These are phyloP conservation scores for Sequoia sempervirens DNA, from an alignment of 75 land plant species.

Conservation along the genomic window DNA sequence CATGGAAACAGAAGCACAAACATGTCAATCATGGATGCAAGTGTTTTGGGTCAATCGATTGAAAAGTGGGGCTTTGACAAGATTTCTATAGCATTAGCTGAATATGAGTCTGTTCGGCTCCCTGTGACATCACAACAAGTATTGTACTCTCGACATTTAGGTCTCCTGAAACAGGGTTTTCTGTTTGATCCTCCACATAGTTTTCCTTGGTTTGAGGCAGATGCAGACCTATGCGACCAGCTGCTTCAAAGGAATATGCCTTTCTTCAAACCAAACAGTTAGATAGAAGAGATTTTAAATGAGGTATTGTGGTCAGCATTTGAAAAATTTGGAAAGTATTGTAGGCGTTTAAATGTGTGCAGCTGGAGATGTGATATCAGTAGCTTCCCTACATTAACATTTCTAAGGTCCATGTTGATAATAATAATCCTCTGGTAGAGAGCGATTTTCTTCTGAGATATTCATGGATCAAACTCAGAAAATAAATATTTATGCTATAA, in stretches of 20 bases:
- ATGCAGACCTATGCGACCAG: constrained; percentile 20
- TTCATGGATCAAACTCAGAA: too few species aligned
- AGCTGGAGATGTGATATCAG: not conserved
- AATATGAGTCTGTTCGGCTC: constrained; percentile 47
- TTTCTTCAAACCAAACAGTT: constrained; percentile 16
- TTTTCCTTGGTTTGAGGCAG: constrained; percentile 23
- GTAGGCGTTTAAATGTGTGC: not conserved
- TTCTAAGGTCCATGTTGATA: too few species aligned
- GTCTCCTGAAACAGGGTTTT: constrained; percentile 72
- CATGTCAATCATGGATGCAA: constrained; percentile 88
- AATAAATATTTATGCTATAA: too few species aligned
- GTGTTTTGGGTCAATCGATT: constrained; percentile 49
- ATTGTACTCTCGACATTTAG: constrained; percentile 52
- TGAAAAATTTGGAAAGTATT: not conserved
- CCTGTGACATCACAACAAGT: constrained; percentile 55
- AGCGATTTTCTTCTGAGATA: too few species aligned
- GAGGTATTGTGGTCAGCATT: not conserved
- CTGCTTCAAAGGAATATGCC: constrained; percentile 44
- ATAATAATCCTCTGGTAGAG: too few species aligned
- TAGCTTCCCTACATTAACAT: not conserved
- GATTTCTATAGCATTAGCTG: constrained; percentile 42
- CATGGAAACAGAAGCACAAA: constrained; percentile 88
- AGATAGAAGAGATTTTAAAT: not conserved
- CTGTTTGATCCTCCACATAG: constrained; percentile 15
- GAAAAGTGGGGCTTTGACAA: constrained; percentile 36